Conservation (phyloP, 305 asterid species). For the Fraxinus nigra region DNA sequence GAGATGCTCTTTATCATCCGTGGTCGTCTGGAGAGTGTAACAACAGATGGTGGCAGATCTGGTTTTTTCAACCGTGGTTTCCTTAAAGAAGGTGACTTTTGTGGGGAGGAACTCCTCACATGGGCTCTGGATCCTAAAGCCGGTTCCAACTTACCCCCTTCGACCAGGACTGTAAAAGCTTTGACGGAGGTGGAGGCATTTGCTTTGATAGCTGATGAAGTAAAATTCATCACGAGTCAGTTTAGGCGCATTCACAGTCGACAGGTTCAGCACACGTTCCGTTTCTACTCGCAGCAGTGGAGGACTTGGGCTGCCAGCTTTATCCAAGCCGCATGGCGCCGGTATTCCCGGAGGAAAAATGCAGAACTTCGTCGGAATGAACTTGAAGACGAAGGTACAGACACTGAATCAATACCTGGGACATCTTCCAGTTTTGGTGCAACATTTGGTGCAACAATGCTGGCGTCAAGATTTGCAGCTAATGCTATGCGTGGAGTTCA, state of each 20-base stretch:
- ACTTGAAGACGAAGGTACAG: constrained; percentile 42
- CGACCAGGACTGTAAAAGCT: constrained; percentile 91
- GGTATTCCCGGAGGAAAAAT: constrained; percentile 59
- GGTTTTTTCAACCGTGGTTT: constrained; percentile 88
- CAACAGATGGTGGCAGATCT: constrained; percentile 95
- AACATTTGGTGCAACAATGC: constrained; percentile 52
- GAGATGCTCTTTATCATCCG: constrained; percentile 95
- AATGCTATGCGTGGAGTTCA: constrained; percentile 65
- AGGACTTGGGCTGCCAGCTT: constrained; percentile 96
- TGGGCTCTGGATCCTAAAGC: constrained; percentile 97
- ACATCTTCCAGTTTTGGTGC: constrained; percentile 42
- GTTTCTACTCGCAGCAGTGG: constrained; percentile 96
- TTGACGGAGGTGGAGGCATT: constrained; percentile 92
- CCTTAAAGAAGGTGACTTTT: constrained; percentile 80
- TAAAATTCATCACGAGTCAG: constrained; percentile 82
- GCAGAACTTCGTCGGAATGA: constrained; percentile 50
- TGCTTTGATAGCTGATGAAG: constrained; percentile 85
- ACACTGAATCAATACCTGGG: constrained; percentile 31
- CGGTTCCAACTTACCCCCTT: constrained; percentile 79
- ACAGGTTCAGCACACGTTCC: constrained; percentile 90
- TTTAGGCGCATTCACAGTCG: constrained; percentile 84
- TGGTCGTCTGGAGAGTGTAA: constrained; percentile 87
- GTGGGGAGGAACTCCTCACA: constrained; percentile 98
- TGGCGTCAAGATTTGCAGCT: constrained; percentile 75
- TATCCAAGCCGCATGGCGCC: constrained; percentile 91